Base-by-base conservation (phyloP, 1,284 basidiomycete genomes). In the Ustilago crameri region DNA sequence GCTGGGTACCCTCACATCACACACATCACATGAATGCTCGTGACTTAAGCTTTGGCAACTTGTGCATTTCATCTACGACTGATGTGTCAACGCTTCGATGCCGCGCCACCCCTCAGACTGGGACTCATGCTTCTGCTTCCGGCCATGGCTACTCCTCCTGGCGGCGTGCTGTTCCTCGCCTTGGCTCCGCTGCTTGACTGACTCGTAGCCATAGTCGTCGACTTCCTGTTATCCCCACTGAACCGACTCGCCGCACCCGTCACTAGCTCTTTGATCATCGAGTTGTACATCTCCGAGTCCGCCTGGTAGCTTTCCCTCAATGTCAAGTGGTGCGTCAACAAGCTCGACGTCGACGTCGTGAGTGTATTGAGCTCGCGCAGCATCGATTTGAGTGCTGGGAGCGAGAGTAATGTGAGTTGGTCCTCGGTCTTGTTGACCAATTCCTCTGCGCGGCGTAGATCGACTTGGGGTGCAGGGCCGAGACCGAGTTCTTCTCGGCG, bases 251-350 rank as follows among this genome's bases (percentile, higher is more conserved):
- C 73, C 7, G 79, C 80, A 9, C 80, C 80, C 5, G 76, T 72
- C 24, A 82, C 80, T 18, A 82, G 56, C 38, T 82, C 78, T 58
- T 75, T 75, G 63, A 82, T 82, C 67, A 81, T 79, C 26, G 69
- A 71, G 18, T 82, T 77, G 65, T 77, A 81, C 73, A 80, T 75
- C 54, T 82, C 80, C 40, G 75, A 65, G 40, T 82, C 80, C 9
- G 79, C 70, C 23, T 63, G 43, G 34, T 76, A 76, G 45, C 76
- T 73, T 42, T 82, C 80, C 45, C 80, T 60, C 43, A 80, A 40
- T 47, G 74, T 76, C 43, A 82, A 57, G 22, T 81, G 73, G 50
- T 82, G 73, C n/a, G 80, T 80, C 41, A 82, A 62, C 35, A 80
- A 50, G 8, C 64, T 58, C 40, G 78, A 79, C 4, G 75, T 68